These are phyloP conservation scores for Nematodospora anomalae DNA, from an alignment of 1,139 yeast species.

Conservation along the genomic window DNA sequence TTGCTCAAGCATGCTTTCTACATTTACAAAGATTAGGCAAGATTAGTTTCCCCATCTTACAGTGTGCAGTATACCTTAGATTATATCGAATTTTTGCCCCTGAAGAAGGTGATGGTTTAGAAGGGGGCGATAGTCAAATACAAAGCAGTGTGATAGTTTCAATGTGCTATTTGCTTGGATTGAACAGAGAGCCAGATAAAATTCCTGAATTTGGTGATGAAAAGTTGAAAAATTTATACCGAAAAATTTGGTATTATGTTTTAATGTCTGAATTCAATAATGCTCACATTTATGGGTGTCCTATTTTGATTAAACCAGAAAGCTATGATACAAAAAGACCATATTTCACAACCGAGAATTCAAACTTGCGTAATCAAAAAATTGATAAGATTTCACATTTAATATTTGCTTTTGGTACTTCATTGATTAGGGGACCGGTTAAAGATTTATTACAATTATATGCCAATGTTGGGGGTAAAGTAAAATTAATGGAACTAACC, in stretches of 20 bases:
- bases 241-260: conserved; percentile 53
- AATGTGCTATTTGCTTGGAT: conserved; percentile 45
- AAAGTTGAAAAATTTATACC: conserved; percentile 34
- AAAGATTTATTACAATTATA: conserved; percentile 9
- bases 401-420: conserved; percentile 19
- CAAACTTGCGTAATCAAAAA: conserved; percentile 16
- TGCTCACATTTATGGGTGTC: conserved; percentile 42
- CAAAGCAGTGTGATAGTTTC: conserved; percentile 38
- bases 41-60: conserved; percentile 28
- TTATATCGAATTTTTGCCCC: conserved; percentile 49
- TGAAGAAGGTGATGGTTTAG: conserved; percentile 51
- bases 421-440: conserved; percentile 18
- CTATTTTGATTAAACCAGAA: conserved; percentile 29
- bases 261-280: conserved; percentile 33
- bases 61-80: conserved; percentile 40
- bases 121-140: conserved; percentile 43
- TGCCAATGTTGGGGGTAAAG: conserved; percentile 5
- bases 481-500: conserved; percentile 15
- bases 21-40: conserved; percentile 27
- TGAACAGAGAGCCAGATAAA: conserved; percentile 43
- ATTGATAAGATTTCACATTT: conserved; percentile 18
- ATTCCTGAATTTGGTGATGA: conserved; percentile 21
- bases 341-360: conserved; percentile 14
- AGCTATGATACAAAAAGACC: conserved; percentile 44
- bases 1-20: conserved; percentile 30